These are phyloP conservation scores for Phaeotremella fagi DNA, from an alignment of 768 basidiomycete species.

Conservation along the genomic window DNA sequence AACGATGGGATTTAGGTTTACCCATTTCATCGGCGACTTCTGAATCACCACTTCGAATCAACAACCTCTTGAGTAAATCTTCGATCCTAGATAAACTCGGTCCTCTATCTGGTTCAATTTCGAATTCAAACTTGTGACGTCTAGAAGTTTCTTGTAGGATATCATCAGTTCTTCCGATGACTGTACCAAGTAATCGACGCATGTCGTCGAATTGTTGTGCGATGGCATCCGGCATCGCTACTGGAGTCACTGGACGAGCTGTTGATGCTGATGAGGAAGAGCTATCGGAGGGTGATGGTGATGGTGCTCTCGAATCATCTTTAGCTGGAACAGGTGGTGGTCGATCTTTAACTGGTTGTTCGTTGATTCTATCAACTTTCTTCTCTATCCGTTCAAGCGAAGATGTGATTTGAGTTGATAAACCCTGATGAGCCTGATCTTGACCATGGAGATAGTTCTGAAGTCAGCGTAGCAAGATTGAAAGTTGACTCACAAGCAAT, in stretches of 20 bases:
- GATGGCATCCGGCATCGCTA: constrained; percentile 25
- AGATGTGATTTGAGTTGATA: constrained; percentile 61
- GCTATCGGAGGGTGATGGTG: constrained; percentile 51
- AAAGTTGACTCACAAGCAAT: constrained; percentile 48
- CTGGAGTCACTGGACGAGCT: constrained; percentile 37
- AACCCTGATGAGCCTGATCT: constrained; percentile 60
- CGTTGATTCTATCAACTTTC: constrained; percentile 60
- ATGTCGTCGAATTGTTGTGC: constrained; percentile 47
- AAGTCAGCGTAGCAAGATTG: neutral
- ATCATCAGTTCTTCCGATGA: constrained; percentile 59
- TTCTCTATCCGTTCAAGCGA: constrained; percentile 67
- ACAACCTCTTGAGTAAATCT: constrained; percentile 55
- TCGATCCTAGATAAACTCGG: constrained; percentile 35
- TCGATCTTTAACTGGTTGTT: constrained; percentile 51
- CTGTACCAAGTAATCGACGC: constrained; percentile 56
- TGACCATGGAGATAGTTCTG: constrained; percentile 59
- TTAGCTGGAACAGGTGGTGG: constrained; percentile 39
- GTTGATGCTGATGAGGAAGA: constrained; percentile 50
- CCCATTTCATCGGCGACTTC: constrained; percentile 47
- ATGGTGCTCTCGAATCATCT: constrained; percentile 49
- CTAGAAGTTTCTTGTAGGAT: constrained; percentile 57
- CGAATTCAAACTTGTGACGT: constrained; percentile 20
- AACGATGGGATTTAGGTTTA: constrained; percentile 2
- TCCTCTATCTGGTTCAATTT: constrained; percentile 11
- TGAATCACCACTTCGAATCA: constrained; percentile 51